phyloP scores from a whole-genome alignment of 495 filamentous ascomycete species.

The Penicillium ucsense region DNA sequence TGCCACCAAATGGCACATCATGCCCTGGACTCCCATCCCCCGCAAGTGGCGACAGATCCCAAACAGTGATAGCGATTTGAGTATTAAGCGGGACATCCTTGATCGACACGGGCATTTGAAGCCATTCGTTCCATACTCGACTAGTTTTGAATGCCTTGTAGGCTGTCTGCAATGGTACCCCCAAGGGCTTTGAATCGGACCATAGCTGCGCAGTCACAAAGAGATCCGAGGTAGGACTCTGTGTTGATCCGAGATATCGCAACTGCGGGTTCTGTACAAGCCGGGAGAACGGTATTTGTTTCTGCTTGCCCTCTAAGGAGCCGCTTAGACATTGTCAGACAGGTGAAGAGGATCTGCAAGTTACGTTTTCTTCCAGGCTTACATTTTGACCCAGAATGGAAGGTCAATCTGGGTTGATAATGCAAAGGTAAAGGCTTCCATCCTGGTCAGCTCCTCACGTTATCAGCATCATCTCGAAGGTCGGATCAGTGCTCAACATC shows the following conservation, averaged over 20 bases:
- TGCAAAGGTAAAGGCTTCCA: conserved; percentile 95
- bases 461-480: not conserved
- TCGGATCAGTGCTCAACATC: not conserved
- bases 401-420: conserved; percentile 70
- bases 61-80: conserved; percentile 85
- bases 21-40: conserved; percentile 56
- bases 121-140: conserved; percentile 93
- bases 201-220: conserved; percentile 90
- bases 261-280: conserved; percentile 69
- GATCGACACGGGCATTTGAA: conserved; percentile 74
- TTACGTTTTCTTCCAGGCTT: conserved; percentile 9
- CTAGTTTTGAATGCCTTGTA: conserved; percentile 79
- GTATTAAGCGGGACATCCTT: conserved; percentile 67
- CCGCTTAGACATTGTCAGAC: conserved; percentile 43
- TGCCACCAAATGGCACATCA: conserved; percentile 86
- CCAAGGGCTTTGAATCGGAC: conserved; percentile 90
- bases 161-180: conserved; percentile 81
- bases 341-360: too few relatives aligned
- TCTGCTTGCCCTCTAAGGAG: conserved; percentile 77
- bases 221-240: conserved; percentile 67
- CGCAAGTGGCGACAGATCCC: conserved; percentile 80
- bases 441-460: conserved; percentile 21
- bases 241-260: conserved; percentile 75
- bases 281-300: conserved; percentile 65
- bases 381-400: conserved; percentile 80